Base-by-base conservation (phyloP, 768 basidiomycete species). In the Lactarius hatsudake region DNA sequence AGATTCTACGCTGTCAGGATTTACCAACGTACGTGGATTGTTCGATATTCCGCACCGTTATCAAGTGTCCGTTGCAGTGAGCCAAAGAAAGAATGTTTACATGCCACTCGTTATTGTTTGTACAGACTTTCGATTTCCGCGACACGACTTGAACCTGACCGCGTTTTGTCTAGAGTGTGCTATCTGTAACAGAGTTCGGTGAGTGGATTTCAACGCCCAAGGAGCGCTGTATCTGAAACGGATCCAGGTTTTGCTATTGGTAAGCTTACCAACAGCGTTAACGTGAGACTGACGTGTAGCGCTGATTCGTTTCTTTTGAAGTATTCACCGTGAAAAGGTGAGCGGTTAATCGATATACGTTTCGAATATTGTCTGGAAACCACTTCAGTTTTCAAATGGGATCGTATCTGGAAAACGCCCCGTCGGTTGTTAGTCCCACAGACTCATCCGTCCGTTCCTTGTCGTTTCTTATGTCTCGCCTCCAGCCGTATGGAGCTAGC, bases 141-240 rank as follows among this genome's bases (percentile, higher is more conserved):
- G n/a, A 38, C 1, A 30, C 28, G 8, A 38, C 0, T n/a, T 51
- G 26, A 15, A 32, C 5, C 45, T 64, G 36, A 64, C 28, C 23
- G 13, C 28, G 32, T 62, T 28, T 7, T 59, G 36, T 59, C 10
- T 26, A 64, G 63, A 48, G 63, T 26, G 12, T 40, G n/a, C 1
- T 64, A 53, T 64, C 63, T 53, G 36, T 12, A 53, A 30, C 63
- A 30, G 63, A 64, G 59, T 32, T 64, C 8, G 63, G 63, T 64
- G 48, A 17, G 63, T 64, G 30, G 17, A 26, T 23, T 59, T 59
- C 48, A 28, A 45, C 3, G 10, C n/a, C 23, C 15, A 48, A 40
- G 36, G 10, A 17, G 40, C 48, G 8, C 20, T 18, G 8, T 53
- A n/a, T 59, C 26, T 53, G 18, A 53, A 23, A 36, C 17, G 9